phyloP scores from a whole-genome alignment of 2,329 filamentous ascomycete species.

The Aspergillus aculeatus region DNA sequence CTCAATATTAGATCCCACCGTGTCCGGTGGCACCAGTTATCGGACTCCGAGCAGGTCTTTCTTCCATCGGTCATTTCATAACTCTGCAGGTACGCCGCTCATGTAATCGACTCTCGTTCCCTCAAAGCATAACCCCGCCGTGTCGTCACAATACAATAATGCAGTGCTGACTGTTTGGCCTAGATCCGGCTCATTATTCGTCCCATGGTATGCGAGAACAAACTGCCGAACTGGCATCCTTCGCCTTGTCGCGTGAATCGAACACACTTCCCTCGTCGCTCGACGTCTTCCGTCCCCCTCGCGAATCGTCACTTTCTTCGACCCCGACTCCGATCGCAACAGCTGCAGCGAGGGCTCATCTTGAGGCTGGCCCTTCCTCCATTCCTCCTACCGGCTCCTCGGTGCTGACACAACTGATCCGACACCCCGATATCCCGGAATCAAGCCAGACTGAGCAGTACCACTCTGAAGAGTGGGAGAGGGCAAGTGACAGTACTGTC shows the following conservation, averaged over 20 bases:
- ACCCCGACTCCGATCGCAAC: constrained; percentile 24
- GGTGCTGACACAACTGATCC: constrained; percentile 53
- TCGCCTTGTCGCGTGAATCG: constrained; percentile 62
- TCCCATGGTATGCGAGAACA: constrained; percentile 76
- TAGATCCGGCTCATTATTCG: constrained; percentile 72
- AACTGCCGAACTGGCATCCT: constrained; percentile 81
- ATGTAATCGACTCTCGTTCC: not conserved
- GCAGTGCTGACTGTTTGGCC: constrained; percentile 23
- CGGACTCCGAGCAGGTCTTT: constrained; percentile 47
- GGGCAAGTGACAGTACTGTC: constrained; percentile 16
- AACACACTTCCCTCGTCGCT: constrained; percentile 29
- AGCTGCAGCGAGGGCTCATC: constrained; percentile 10
- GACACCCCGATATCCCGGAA: constrained; percentile 34
- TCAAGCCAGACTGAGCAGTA: constrained; percentile 13
- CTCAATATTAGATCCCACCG: constrained; percentile 28
- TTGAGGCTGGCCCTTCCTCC: constrained; percentile 18
- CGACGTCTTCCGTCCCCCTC: constrained; percentile 28
- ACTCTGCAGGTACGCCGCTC: constrained; percentile 35
- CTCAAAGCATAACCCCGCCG: not conserved
- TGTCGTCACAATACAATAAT: not conserved
- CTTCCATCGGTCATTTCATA: constrained; percentile 46
- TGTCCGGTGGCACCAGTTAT: constrained; percentile 33
- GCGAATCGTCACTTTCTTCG: constrained; percentile 13
- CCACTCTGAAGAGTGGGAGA: constrained; percentile 13
- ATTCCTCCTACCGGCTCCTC: constrained; percentile 41